Evolutionary conservation across 345 rosid genomes (phyloP).

Genomic region (Acer saccharum): DNA sequence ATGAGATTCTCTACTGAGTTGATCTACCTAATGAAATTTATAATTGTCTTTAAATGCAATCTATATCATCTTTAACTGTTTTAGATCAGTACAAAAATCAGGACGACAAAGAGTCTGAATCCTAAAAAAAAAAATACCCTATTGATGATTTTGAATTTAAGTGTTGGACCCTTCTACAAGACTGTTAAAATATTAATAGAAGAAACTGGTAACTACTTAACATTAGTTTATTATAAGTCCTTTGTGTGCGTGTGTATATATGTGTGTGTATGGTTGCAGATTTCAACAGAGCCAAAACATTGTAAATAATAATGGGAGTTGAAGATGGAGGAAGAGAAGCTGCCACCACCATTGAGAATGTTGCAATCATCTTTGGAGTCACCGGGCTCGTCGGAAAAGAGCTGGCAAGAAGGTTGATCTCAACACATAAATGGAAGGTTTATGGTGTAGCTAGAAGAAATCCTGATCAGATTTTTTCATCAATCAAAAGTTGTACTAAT

Average conservation of each 20-base stretch:
- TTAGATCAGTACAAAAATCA: too few relatives aligned
- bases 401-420: constrained; percentile 51
- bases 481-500: constrained; percentile 29
- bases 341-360: constrained; percentile 27
- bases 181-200: neutral
- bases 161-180: constrained; percentile 1
- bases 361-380: constrained; percentile 78
- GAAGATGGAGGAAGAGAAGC: constrained; percentile 27
- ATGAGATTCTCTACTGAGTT: too few relatives aligned
- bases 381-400: constrained; percentile 91
- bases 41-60: too few relatives aligned
- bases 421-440: constrained; percentile 69
- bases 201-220: neutral
- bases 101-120: too few relatives aligned
- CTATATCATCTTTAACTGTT: too few relatives aligned
- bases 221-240: neutral
- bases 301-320: constrained; percentile 34
- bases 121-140: neutral
- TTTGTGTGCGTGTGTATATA: neutral
- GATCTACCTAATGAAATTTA: too few relatives aligned
- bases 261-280: neutral
- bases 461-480: constrained; percentile 35
- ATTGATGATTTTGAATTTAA: neutral
- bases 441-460: constrained; percentile 80
- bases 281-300: neutral